Conservation (phyloP, 192 early-diverging fungal species). For the Dissophora ornata region DNA sequence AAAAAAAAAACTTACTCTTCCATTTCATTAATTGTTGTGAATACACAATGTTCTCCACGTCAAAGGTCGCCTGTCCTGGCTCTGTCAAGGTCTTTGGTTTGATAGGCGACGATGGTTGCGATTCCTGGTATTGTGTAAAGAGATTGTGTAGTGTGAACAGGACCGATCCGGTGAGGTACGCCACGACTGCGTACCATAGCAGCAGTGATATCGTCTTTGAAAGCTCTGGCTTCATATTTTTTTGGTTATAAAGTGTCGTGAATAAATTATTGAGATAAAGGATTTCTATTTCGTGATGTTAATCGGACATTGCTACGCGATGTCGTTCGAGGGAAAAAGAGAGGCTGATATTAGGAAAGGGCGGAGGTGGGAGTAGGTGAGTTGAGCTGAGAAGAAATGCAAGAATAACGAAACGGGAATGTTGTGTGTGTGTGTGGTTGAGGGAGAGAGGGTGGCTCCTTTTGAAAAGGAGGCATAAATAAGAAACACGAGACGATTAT, state of each 20-base stretch:
- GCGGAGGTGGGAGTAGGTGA: no score
- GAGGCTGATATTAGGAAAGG: no score
- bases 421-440: no score
- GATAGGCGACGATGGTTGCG: constrained; percentile 3
- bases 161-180: constrained; percentile 31
- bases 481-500: no score
- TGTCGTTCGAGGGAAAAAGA: no score
- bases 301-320: no score
- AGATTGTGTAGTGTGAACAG: constrained; percentile 36
- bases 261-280: no score
- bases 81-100: constrained; percentile 36
- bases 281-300: no score
- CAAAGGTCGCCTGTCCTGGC: constrained; percentile 37
- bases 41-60: constrained; percentile 42
- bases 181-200: constrained; percentile 21
- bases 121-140: constrained; percentile 25
- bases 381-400: no score
- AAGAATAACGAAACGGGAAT: no score
- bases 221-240: constrained; percentile 7
- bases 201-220: constrained; percentile 1
- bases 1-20: constrained; percentile 19
- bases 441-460: no score
- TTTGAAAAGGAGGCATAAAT: no score
- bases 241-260: not conserved
- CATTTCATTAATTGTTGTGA: constrained; percentile 42